Conservation (phyloP, 768 basidiomycete genomes). For the Tricholoma hemisulphureum region DNA sequence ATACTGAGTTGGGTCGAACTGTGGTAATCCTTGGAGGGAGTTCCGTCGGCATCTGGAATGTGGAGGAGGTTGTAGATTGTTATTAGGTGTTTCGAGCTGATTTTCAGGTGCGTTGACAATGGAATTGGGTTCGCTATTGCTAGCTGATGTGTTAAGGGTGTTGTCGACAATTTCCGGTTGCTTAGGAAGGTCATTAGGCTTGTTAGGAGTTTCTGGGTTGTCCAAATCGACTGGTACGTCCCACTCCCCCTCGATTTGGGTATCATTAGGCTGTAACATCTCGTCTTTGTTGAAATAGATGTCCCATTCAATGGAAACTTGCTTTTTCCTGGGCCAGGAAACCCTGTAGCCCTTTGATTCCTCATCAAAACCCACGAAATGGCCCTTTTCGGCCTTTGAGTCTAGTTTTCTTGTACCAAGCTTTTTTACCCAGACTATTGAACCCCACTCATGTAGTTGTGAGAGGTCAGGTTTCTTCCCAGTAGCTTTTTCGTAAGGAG, state of each 20-base stretch:
- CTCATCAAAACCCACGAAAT: no score
- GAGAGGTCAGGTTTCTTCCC: conserved; percentile 5
- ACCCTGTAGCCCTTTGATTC: no score
- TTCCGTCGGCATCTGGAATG: no score
- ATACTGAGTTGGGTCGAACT: neutral
- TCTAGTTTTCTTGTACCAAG: no score
- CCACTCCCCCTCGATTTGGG: neutral
- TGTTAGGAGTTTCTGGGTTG: neutral
- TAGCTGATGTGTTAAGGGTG: neutral
- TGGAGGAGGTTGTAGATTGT: no score
- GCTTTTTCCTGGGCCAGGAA: no score
- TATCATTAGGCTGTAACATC: neutral
- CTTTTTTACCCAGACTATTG: neutral
- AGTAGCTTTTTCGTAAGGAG: conserved; percentile 5
- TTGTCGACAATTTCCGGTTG: neutral
- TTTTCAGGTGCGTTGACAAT: neutral
- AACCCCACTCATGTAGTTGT: no score
- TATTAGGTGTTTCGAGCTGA: neutral
- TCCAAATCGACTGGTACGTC: neutral
- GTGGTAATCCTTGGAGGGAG: neutral
- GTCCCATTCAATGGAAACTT: neutral
- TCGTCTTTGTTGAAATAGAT: conserved; percentile 15
- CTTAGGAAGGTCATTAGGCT: no score
- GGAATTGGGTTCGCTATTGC: neutral
- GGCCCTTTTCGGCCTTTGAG: no score